Evolutionary conservation across 768 basidiomycete genomes (phyloP).

Genomic region (Phanerodontia chrysosporium): DNA sequence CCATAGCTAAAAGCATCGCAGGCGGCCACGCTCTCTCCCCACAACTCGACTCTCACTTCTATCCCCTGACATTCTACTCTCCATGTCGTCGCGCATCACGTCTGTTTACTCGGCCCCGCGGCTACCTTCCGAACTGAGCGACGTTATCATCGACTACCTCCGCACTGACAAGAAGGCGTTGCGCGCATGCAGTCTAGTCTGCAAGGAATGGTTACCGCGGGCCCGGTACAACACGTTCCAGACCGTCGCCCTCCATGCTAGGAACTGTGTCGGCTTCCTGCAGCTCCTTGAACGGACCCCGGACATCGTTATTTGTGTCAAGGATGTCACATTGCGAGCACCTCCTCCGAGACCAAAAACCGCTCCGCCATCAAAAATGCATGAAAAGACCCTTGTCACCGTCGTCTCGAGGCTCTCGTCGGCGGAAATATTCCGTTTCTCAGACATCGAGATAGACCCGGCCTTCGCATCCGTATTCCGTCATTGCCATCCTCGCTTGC

Average conservation of each 20-base stretch:
- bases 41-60: background rate
- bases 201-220: constrained; percentile 10
- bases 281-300: constrained; percentile 4
- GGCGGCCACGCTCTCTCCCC: background rate
- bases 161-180: constrained; percentile 13
- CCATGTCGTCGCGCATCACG: background rate
- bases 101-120: constrained; percentile 3
- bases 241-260: background rate
- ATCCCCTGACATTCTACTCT: background rate
- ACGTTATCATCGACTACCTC: constrained; percentile 20
- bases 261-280: constrained; percentile 2
- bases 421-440: background rate
- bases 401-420: background rate
- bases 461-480: background rate
- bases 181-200: constrained; percentile 13
- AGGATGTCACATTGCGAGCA: background rate
- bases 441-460: background rate
- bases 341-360: background rate
- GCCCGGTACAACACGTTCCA: constrained; percentile 14
- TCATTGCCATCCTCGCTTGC: background rate
- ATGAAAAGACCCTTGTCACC: background rate
- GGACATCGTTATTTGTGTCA: background rate
- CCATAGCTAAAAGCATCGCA: background rate
- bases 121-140: constrained; percentile 19
- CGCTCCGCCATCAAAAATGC: background rate